Evolutionary conservation across 805 yeast species (phyloP).

Genomic region (Ogataea methanolica): DNA sequence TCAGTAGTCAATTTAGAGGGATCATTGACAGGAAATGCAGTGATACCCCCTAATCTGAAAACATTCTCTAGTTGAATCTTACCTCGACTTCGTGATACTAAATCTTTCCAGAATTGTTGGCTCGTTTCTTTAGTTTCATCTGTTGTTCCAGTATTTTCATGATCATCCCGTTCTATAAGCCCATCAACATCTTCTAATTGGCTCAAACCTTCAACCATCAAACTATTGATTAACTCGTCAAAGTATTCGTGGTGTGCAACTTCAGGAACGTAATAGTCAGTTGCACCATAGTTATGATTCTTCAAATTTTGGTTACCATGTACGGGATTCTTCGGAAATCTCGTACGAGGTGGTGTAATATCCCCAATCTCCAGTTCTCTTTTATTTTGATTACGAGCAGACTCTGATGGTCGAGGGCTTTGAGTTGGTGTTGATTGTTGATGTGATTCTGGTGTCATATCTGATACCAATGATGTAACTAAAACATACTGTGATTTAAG

Average conservation of each 20-base stretch:
- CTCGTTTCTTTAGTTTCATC: constrained; percentile 3
- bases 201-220: constrained; percentile 20
- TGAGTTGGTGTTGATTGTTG: too few species aligned
- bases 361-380: not conserved
- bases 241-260: constrained; percentile 27
- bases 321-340: not conserved
- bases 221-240: constrained; percentile 23
- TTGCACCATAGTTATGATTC: not conserved
- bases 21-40: constrained; percentile 47
- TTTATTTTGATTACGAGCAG: not conserved
- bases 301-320: not conserved
- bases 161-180: not conserved
- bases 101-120: constrained; percentile 10
- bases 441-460: too few species aligned
- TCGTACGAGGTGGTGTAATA: constrained; percentile 1
- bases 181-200: constrained; percentile 7
- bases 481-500: too few species aligned
- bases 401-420: too few species aligned
- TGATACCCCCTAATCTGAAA: constrained; percentile 43
- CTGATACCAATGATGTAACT: too few species aligned
- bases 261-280: constrained; percentile 8
- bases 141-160: not conserved
- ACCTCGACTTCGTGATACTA: constrained; percentile 17
- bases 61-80: constrained; percentile 41
- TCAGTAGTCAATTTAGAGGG: constrained; percentile 10